Conservation (phyloP, 805 yeast species). For the Candida quercuum region DNA sequence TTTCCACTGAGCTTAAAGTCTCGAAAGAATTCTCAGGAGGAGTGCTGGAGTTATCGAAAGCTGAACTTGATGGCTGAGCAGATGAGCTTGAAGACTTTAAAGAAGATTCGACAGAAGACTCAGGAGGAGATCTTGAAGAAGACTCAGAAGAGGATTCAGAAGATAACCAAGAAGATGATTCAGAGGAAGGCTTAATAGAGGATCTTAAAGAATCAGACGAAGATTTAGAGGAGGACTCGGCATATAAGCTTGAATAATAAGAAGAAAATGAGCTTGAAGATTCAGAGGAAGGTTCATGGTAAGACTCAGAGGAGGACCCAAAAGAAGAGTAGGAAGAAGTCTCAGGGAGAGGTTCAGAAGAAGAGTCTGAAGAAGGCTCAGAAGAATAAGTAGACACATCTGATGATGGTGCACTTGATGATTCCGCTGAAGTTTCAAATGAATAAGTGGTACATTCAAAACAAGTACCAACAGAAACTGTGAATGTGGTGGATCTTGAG, state of each 20-base stretch:
- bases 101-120: no score
- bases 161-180: no score
- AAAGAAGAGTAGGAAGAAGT: no score
- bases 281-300: neutral
- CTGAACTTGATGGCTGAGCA: no score
- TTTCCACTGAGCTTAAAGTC: no score
- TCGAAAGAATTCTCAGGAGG: no score
- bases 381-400: neutral
- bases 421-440: neutral
- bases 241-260: neutral
- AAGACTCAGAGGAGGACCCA: neutral
- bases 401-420: neutral
- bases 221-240: neutral
- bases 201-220: neutral
- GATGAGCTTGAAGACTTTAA: no score
- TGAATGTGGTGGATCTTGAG: neutral
- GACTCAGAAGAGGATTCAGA: no score
- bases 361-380: neutral
- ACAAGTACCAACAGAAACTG: neutral
- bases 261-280: neutral
- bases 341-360: no score
- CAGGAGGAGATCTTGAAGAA: no score
- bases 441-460: neutral
- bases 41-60: no score
- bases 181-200: no score